phyloP scores from a whole-genome alignment of 768 basidiomycete species.

The Tephrocybe rancida region DNA sequence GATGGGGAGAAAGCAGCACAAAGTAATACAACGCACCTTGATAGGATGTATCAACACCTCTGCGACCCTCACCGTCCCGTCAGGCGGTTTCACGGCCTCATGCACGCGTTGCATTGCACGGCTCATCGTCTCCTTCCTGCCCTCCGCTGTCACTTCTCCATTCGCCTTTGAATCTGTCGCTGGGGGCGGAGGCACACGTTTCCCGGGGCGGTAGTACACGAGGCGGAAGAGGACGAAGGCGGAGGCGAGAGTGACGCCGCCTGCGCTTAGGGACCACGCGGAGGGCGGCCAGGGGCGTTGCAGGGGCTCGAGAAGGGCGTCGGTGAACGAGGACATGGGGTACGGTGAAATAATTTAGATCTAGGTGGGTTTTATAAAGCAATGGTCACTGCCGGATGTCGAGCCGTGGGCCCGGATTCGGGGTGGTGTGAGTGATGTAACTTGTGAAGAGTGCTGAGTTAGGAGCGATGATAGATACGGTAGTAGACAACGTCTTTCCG shows the following conservation, averaged over 20 bases:
- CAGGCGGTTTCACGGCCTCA: constrained; percentile 13
- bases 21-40: constrained; percentile 58
- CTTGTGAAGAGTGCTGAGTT: no score
- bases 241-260: constrained; percentile 5
- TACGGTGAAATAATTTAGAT: no score
- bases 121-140: not conserved
- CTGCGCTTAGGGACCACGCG: constrained; percentile 5
- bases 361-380: no score
- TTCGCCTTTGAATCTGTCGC: not conserved
- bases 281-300: constrained; percentile 1
- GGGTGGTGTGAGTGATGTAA: no score
- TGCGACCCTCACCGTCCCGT: constrained; percentile 45
- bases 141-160: not conserved
- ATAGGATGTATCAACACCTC: constrained; percentile 70
- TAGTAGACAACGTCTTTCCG: no score
- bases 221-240: constrained; percentile 11
- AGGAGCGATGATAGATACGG: no score
- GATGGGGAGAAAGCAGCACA: no score
- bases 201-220: not conserved
- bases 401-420: no score
- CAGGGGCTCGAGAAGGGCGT: no score
- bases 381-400: no score
- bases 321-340: no score
- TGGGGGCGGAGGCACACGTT: not conserved
- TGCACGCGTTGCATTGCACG: constrained; percentile 5